Evolutionary conservation across 257 asterid genomes (phyloP).

Genomic region (Solanum virginianum): DNA sequence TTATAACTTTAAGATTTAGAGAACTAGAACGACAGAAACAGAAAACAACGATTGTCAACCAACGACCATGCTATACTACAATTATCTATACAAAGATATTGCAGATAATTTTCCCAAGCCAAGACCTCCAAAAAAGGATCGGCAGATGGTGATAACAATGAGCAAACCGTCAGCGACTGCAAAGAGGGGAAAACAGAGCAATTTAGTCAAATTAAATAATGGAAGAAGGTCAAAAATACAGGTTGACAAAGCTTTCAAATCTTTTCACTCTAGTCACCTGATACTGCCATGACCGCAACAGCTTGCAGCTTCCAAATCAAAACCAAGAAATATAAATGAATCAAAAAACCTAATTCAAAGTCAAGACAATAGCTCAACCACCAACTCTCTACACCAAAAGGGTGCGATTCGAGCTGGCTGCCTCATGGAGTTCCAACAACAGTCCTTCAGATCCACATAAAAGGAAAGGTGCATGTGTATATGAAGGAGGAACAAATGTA

Average conservation of each 20-base stretch:
- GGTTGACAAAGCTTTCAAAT: neutral
- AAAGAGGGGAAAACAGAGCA: neutral
- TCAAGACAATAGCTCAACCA: neutral
- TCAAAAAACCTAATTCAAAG: neutral
- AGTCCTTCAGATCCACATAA: neutral
- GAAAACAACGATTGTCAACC: neutral
- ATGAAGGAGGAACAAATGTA: neutral
- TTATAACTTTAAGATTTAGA: neutral
- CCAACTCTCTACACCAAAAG: neutral
- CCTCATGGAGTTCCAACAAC: neutral
- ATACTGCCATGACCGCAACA: neutral
- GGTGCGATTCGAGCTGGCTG: neutral
- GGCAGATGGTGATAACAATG: neutral
- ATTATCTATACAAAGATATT: neutral
- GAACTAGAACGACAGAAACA: neutral
- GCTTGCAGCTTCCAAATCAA: neutral
- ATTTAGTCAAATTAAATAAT: neutral
- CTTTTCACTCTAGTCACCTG: neutral
- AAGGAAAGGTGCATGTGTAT: neutral
- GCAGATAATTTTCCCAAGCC: neutral
- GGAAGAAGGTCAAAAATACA: neutral
- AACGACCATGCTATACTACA: neutral
- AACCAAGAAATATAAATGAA: neutral
- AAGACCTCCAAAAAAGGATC: neutral
- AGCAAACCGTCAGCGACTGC: constrained; percentile 37